phyloP scores from a whole-genome alignment of 2,329 filamentous ascomycete genomes.

The Aspergillus glaucus region DNA sequence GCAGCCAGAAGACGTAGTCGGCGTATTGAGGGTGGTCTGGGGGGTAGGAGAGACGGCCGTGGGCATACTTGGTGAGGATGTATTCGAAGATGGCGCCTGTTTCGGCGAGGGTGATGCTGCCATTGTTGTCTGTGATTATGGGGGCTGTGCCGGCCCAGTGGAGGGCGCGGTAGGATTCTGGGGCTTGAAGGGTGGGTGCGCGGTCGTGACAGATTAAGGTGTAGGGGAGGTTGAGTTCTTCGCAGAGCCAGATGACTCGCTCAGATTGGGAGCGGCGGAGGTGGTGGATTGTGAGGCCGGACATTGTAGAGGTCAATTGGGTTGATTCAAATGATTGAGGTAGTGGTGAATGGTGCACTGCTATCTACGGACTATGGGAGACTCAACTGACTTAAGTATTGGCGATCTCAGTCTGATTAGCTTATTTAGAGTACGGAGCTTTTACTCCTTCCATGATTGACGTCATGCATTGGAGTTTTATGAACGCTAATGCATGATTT shows the following conservation, averaged over 20 bases:
- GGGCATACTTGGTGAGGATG: conserved; percentile 50
- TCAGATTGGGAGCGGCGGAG: conserved; percentile 57
- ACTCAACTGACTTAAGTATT: too few species aligned
- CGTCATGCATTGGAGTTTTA: neutral
- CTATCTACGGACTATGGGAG: too few species aligned
- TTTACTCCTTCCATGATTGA: too few species aligned
- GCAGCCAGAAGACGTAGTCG: conserved; percentile 61
- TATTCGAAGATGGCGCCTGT: conserved; percentile 57
- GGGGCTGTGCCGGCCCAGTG: conserved; percentile 53
- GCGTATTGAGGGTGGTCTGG: conserved; percentile 48
- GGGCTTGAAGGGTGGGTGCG: conserved; percentile 37
- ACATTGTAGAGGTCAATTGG: neutral
- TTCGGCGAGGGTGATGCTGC: conserved; percentile 52
- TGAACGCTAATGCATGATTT: neutral
- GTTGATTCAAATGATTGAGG: neutral
- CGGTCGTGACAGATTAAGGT: conserved; percentile 43
- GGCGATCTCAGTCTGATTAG: too few species aligned
- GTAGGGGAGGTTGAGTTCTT: conserved; percentile 57
- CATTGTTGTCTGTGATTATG: conserved; percentile 48
- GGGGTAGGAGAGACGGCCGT: conserved; percentile 43
- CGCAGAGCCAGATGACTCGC: conserved; percentile 58
- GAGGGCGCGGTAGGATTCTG: conserved; percentile 34
- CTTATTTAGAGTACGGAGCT: too few species aligned
- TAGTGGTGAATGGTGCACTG: too few species aligned
- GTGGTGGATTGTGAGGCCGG: conserved; percentile 40